phyloP scores from a whole-genome alignment of 306 rosid genomes.

The Sophora flavescens region DNA sequence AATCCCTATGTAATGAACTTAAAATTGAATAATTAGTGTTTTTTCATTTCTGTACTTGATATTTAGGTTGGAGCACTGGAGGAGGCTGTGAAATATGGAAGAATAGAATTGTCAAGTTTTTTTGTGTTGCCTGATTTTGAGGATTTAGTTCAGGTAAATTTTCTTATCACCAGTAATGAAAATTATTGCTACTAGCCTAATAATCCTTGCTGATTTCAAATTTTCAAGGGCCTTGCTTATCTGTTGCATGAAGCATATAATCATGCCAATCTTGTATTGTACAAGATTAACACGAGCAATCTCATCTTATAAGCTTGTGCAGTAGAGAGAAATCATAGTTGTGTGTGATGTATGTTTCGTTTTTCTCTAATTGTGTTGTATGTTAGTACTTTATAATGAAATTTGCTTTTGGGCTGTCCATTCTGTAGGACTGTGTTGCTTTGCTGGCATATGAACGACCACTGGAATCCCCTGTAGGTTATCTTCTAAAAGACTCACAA shows the following conservation, averaged over 20 bases:
- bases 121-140: conserved; percentile 71
- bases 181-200: neutral
- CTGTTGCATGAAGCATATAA: conserved; percentile 26
- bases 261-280: conserved; percentile 20
- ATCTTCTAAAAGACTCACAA: conserved; percentile 82
- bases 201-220: neutral
- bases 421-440: conserved; percentile 85
- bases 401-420: conserved; percentile 31
- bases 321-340: neutral
- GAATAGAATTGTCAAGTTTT: conserved; percentile 75
- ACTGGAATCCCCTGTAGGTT: conserved; percentile 80
- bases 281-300: conserved; percentile 5
- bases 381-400: neutral
- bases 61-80: conserved; percentile 85
- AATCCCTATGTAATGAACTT: neutral
- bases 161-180: neutral
- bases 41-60: conserved; percentile 33
- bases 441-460: conserved; percentile 92
- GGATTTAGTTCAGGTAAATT: conserved; percentile 84
- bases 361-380: conserved; percentile 6
- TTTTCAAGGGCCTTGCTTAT: neutral
- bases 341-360: neutral
- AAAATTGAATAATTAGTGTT: conserved; percentile 20
- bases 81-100: conserved; percentile 91
- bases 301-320: neutral